A percentile compares a stretch with the other conserved stretches of the same genome.
Conservation (phyloP, 78 protist genomes). For the Isochrysis galbana region DNA sequence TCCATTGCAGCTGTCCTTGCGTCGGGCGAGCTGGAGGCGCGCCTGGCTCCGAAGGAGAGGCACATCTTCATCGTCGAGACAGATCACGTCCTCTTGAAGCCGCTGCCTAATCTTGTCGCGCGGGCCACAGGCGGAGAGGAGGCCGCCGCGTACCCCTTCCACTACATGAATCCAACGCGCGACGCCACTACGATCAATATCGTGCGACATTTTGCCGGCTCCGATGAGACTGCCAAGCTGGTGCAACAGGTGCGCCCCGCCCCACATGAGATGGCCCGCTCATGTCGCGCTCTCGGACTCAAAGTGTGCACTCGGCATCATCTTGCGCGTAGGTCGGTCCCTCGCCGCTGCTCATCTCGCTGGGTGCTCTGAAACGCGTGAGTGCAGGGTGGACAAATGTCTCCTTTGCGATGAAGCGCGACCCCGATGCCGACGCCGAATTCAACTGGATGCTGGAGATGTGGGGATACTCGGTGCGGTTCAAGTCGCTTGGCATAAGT, state of each 20-base stretch:
- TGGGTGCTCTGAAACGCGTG: not conserved
- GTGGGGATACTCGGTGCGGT: constrained; percentile 27
- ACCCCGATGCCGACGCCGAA: not conserved
- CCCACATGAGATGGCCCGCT: no score
- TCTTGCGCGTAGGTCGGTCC: no score
- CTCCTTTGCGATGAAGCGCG: not conserved
- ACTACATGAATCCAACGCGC: not conserved
- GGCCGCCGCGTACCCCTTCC: not conserved
- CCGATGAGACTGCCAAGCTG: not conserved
- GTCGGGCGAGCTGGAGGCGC: not conserved
- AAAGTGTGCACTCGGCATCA: no score
- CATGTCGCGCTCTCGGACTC: no score
- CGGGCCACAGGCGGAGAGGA: not conserved
- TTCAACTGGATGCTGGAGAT: constrained; percentile 14
- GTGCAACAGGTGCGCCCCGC: no score
- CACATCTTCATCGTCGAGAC: constrained; percentile 4
- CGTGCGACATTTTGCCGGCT: not conserved
- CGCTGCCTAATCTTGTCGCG: not conserved
- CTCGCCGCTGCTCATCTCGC: not conserved
- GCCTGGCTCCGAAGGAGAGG: not conserved
- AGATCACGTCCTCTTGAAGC: not conserved
- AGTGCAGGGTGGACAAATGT: not conserved
- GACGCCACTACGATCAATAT: not conserved
- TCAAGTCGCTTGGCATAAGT: no score
- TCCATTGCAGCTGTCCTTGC: not conserved